These are phyloP conservation scores for Hyaloperonospora arabidopsidis DNA, from an alignment of 352 stramenopile genomes.

Conservation along the genomic window DNA sequence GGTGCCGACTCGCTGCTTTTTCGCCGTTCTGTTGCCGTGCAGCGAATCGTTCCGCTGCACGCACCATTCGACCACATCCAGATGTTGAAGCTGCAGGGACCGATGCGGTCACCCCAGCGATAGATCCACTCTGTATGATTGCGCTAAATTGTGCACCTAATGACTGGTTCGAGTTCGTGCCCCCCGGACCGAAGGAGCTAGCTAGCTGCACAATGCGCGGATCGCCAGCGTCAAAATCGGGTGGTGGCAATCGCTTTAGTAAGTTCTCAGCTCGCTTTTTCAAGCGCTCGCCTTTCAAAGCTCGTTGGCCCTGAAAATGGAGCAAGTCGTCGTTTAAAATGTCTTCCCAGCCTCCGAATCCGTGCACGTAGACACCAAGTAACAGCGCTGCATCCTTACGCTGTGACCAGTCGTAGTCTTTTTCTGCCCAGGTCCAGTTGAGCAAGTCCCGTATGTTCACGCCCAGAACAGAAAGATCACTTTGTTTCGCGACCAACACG, in stretches of 20 bases:
- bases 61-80: conserved; percentile 53
- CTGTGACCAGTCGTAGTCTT: conserved; percentile 73
- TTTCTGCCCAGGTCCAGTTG: conserved; percentile 69
- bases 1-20: conserved; percentile 12
- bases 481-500: conserved; percentile 60
- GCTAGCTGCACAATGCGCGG: conserved; percentile 54
- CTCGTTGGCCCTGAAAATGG: conserved; percentile 70
- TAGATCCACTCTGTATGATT: conserved; percentile 58
- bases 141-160: conserved; percentile 63
- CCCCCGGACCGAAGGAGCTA: conserved; percentile 28
- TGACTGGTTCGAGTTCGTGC: conserved; percentile 43
- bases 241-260: conserved; percentile 61
- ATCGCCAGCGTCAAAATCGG: conserved; percentile 44
- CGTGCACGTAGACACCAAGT: conserved; percentile 77
- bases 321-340: conserved; percentile 79
- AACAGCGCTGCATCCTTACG: conserved; percentile 75
- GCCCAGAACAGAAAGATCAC: conserved; percentile 54
- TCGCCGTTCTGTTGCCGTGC: conserved; percentile 36
- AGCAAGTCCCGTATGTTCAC: conserved; percentile 54
- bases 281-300: conserved; percentile 71
- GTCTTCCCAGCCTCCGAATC: conserved; percentile 81
- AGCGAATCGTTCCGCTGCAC: conserved; percentile 53
- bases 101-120: conserved; percentile 27
- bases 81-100: conserved; percentile 14
- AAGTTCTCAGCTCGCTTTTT: conserved; percentile 82